Percentiles rank a stretch among this genome's conserved stretches.
These are phyloP conservation scores for Barnettozyma botsteinii DNA, from an alignment of 805 yeast species.

Conservation along the genomic window DNA sequence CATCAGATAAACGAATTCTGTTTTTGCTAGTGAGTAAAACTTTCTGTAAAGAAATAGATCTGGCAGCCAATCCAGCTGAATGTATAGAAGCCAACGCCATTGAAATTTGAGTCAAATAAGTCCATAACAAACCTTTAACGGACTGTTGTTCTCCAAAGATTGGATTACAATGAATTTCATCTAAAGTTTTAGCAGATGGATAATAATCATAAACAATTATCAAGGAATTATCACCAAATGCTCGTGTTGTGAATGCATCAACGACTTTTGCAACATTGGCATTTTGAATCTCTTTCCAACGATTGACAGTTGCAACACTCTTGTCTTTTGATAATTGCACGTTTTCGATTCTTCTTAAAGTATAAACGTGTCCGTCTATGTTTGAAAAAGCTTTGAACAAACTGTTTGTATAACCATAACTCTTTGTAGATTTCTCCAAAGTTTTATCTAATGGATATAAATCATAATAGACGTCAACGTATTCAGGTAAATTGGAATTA, in stretches of 20 bases:
- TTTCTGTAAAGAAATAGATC: slow-evolving; percentile 58
- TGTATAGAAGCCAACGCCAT: slow-evolving; percentile 68
- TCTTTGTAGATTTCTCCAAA: slow-evolving; percentile 27
- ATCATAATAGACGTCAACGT: slow-evolving; percentile 78
- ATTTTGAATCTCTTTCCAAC: slow-evolving; percentile 55
- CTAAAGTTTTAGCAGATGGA: slow-evolving; percentile 68
- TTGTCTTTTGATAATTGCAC: slow-evolving; percentile 49
- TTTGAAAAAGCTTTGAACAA: slow-evolving; percentile 79
- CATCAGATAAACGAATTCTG: slow-evolving; percentile 63
- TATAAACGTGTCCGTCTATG: slow-evolving; percentile 70
- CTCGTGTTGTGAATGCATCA: slow-evolving; percentile 83
- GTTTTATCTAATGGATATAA: slow-evolving; percentile 71
- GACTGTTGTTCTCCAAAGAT: slow-evolving; percentile 35
- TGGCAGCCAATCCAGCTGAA: slow-evolving; percentile 53
- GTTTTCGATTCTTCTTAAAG: slow-evolving; percentile 66
- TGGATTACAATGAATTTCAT: slow-evolving; percentile 58
- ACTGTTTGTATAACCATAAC: slow-evolving; percentile 52
- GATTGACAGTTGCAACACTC: slow-evolving; percentile 54
- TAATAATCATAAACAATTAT: slow-evolving; percentile 79
- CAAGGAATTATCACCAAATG: slow-evolving; percentile 76
- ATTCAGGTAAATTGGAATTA: slow-evolving; percentile 59
- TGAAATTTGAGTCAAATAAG: slow-evolving; percentile 66
- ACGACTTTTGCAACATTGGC: slow-evolving; percentile 61
- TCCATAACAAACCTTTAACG: slow-evolving; percentile 68
- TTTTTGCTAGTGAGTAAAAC: slow-evolving; percentile 68